phyloP scores from a whole-genome alignment of 768 basidiomycete species.

The Tulasnella sp. region DNA sequence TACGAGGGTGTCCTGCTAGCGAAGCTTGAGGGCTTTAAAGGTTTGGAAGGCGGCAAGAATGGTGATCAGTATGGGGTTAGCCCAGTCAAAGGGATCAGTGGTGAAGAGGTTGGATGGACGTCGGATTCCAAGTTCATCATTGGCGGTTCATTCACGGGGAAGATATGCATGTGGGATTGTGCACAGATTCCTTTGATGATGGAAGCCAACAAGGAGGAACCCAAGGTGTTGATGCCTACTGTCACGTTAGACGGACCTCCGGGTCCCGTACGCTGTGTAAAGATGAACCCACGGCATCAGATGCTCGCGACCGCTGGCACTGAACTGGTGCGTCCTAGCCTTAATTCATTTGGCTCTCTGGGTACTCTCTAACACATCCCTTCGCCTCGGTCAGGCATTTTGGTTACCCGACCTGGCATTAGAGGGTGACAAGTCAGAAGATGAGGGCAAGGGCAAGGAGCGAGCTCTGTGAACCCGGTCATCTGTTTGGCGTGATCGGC shows the following conservation, averaged over 20 bases:
- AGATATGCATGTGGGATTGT: slow-evolving; percentile 80
- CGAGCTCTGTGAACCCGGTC: slow-evolving; percentile 25
- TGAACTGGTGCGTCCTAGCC: slow-evolving; percentile 52
- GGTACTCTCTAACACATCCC: background rate
- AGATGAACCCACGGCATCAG: slow-evolving; percentile 78
- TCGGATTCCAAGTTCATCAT: slow-evolving; percentile 88
- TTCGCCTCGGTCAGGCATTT: slow-evolving; percentile 33
- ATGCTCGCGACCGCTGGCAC: slow-evolving; percentile 82
- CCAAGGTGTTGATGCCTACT: slow-evolving; percentile 42
- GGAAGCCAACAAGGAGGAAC: slow-evolving; percentile 35
- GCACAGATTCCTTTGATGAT: slow-evolving; percentile 26
- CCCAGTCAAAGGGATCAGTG: slow-evolving; percentile 69
- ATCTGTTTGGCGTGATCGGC: too few relatives aligned
- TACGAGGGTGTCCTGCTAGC: slow-evolving; percentile 77
- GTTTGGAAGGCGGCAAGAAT: slow-evolving; percentile 59
- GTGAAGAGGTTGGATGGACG: slow-evolving; percentile 91
- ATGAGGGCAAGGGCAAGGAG: slow-evolving; percentile 40
- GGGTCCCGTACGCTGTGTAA: slow-evolving; percentile 74
- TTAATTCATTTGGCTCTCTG: slow-evolving; percentile 5
- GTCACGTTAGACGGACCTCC: slow-evolving; percentile 64
- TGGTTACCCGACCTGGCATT: slow-evolving; percentile 57
- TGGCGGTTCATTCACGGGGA: slow-evolving; percentile 77
- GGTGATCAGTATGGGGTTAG: slow-evolving; percentile 41
- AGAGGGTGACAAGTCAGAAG: slow-evolving; percentile 61
- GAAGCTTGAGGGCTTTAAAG: slow-evolving; percentile 75